These are phyloP conservation scores for Beauveria sp. DNA, from an alignment of 2,329 filamentous ascomycete species.

Conservation along the genomic window DNA sequence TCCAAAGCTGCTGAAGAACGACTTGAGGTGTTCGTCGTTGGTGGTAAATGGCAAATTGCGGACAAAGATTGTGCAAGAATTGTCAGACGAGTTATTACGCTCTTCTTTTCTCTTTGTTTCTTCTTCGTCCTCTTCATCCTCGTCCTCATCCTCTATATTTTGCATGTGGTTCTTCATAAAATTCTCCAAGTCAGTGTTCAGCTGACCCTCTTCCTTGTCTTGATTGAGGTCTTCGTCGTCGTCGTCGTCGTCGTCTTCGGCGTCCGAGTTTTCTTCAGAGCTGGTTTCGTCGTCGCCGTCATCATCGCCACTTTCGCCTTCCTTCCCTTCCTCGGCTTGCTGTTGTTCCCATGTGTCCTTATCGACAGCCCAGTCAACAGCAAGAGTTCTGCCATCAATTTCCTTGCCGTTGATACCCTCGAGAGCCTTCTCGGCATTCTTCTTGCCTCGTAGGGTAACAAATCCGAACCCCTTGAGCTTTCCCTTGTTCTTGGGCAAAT, in stretches of 20 bases:
- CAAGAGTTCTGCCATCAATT: constrained; percentile 78
- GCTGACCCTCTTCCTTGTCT: constrained; percentile 32
- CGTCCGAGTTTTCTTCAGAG: constrained; percentile 17
- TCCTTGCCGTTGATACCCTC: constrained; percentile 81
- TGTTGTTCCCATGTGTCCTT: constrained; percentile 75
- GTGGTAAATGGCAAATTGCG: constrained; percentile 89
- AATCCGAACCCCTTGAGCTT: constrained; percentile 88
- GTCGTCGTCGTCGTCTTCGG: constrained; percentile 23
- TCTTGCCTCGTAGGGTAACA: constrained; percentile 75
- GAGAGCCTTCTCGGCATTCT: constrained; percentile 87
- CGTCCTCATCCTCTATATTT: constrained; percentile 51
- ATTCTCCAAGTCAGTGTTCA: constrained; percentile 41
- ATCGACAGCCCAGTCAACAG: constrained; percentile 95
- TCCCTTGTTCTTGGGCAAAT: constrained; percentile 70
- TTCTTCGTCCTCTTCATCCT: constrained; percentile 38
- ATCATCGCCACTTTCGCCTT: constrained; percentile 23
- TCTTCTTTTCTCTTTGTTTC: constrained; percentile 24
- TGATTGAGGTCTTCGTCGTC: constrained; percentile 21
- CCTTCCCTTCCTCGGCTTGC: constrained; percentile 31
- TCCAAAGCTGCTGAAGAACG: constrained; percentile 84
- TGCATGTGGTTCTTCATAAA: constrained; percentile 52
- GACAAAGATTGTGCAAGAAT: constrained; percentile 77
- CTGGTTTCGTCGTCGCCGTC: constrained; percentile 18
- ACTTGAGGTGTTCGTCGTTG: constrained; percentile 72
- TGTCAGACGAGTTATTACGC: constrained; percentile 41